phyloP scores from a whole-genome alignment of 1,284 basidiomycete species.

The Tilletia walkeri region DNA sequence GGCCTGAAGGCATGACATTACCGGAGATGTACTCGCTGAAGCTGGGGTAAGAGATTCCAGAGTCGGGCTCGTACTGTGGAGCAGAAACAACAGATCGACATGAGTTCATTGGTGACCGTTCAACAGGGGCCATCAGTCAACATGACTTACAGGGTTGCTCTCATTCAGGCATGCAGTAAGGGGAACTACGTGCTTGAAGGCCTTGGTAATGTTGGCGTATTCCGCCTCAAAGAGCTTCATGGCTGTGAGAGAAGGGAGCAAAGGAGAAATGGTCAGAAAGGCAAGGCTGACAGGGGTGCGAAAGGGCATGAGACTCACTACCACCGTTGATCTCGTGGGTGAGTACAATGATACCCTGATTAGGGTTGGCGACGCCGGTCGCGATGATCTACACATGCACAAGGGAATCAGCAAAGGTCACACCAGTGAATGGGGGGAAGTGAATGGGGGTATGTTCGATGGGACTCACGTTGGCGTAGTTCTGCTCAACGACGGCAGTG shows the following conservation, averaged over 20 bases:
- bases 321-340: conserved; percentile 51
- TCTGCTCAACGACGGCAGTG: conserved; percentile 52
- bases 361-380: background rate
- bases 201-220: conserved; percentile 41
- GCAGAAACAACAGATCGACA: conserved; percentile 21
- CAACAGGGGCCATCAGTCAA: background rate
- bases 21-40: conserved; percentile 25
- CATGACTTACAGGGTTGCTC: conserved; percentile 25
- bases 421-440: background rate
- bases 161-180: conserved; percentile 51
- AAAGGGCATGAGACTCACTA: background rate
- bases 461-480: conserved; percentile 53
- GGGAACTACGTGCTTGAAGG: conserved; percentile 52
- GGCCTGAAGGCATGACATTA: conserved; percentile 33
- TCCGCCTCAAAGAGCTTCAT: conserved; percentile 47
- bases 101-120: background rate
- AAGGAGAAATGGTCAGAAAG: background rate
- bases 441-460: background rate
- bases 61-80: conserved; percentile 15
- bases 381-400: conserved; percentile 20
- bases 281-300: background rate
- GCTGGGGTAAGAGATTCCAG: conserved; percentile 27
- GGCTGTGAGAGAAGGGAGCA: conserved; percentile 22
- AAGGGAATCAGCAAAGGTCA: no score
- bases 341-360: conserved; percentile 47